Percentiles rank a stretch among this genome's conserved stretches.
Evolutionary conservation across 768 basidiomycete genomes (phyloP).

Genomic region (Kwoniella sp.): DNA sequence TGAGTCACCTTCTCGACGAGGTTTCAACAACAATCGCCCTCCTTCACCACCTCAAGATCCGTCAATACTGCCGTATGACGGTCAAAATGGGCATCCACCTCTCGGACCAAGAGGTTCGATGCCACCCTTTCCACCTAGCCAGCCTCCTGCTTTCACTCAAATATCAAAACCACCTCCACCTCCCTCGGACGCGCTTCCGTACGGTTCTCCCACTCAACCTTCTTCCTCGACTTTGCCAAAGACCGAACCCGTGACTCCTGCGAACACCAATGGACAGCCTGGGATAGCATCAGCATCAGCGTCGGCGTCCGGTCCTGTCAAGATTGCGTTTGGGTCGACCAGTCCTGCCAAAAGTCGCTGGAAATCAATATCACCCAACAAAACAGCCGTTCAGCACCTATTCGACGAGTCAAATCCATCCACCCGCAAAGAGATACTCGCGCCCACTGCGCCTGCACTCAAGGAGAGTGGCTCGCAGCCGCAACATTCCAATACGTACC

Average conservation of each 20-base stretch:
- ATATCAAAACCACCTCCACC: constrained; percentile 12
- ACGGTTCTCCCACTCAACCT: background rate
- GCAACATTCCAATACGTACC: constrained; percentile 1
- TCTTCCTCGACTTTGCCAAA: background rate
- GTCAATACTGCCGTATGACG: background rate
- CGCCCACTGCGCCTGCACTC: background rate
- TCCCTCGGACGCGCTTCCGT: constrained; percentile 2
- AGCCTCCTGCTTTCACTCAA: constrained; percentile 17
- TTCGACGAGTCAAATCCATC: constrained; percentile 23
- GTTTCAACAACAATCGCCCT: background rate
- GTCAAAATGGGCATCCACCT: constrained; percentile 2
- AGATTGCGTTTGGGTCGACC: constrained; percentile 15
- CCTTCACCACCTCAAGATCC: background rate
- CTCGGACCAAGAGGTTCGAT: background rate
- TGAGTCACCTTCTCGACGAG: background rate
- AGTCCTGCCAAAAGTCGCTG: constrained; percentile 21
- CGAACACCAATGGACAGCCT: background rate
- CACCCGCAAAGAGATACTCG: background rate
- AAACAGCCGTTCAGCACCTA: constrained; percentile 24
- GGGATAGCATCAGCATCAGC: background rate
- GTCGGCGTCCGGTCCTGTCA: no score
- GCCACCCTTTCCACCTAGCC: background rate
- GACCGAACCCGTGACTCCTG: background rate
- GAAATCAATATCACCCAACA: constrained; percentile 19
- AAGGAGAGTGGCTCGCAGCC: background rate